Evolutionary conservation across 2,329 filamentous ascomycete species (phyloP), one percentile per base, ranked within the genome.

Genomic region (Thielaviopsis ethacetica): DNA sequence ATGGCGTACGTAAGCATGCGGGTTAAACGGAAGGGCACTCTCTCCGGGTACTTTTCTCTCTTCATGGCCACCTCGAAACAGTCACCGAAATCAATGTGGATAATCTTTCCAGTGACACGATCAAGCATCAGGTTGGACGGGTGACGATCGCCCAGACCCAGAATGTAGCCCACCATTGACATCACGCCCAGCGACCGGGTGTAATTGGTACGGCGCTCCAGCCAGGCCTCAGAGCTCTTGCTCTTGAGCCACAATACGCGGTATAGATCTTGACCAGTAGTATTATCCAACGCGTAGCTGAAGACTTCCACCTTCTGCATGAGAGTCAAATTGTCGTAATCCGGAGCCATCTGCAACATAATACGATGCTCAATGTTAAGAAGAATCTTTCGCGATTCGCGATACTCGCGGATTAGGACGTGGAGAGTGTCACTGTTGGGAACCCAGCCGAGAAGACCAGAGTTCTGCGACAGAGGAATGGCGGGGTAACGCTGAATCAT

Each of bases 281-380:
- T 99, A 70, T 99, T 99, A 73, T 99, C 94, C 62, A 99, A 83
- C 4, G 93, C 94, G 69, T 99, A 99, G 34, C 93, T 91, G 68
- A 99, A 99, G 12, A 99, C 93, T 71, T 99, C 94, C 0, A 98
- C 94, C 74, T 98, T 99, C 69, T 99, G 94, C 93, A 99, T 97
- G 41, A 99, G 80, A 0, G 94, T 97, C 53, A 99, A 82, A 67
- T 95, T 96, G 68, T 98, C 93, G 67, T 97, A 98, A 69, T 99
- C 93, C 0, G 93, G 94, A 24, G 93, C 93, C 93, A 98, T 98
- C 71, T 99, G 94, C 59, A 99, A 76, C 93, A 99, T 99, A 70
- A 98, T 98, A 51, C 94, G 86, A 69, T 99, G 93, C 73, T 99
- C 93, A 63, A 99, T 99, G 68, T 98, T 99, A 64, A 98, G 84